phyloP scores from a whole-genome alignment of 305 asterid species.

The Solanum hybrid region DNA sequence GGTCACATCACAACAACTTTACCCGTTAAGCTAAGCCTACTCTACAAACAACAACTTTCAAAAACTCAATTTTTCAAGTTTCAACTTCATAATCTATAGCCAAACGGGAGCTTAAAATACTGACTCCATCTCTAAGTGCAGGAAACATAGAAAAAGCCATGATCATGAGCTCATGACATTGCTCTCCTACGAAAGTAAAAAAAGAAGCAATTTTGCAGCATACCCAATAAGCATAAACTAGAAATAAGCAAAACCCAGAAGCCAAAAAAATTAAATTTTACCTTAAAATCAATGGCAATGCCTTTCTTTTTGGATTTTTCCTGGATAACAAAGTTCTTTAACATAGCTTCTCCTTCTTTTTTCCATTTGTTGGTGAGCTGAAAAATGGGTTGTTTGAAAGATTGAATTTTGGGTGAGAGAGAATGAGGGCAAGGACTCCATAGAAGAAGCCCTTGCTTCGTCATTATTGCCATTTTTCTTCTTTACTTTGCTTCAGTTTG shows the following conservation, averaged over 20 bases:
- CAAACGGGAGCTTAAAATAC: neutral
- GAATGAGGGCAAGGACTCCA: slow-evolving; percentile 28
- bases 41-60: neutral
- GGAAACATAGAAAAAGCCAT: neutral
- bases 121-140: neutral
- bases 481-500: neutral
- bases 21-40: neutral
- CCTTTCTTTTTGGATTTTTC: neutral
- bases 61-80: no score
- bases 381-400: neutral
- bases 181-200: neutral
- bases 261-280: neutral
- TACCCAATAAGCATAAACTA: neutral
- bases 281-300: neutral
- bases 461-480: neutral
- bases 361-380: neutral
- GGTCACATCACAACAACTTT: neutral
- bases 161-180: neutral
- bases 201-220: neutral
- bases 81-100: neutral
- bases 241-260: neutral
- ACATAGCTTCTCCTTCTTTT: neutral
- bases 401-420: neutral
- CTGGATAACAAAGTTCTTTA: neutral
- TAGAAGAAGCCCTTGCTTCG: slow-evolving; percentile 25